These are phyloP conservation scores for Acanthamoeba healyi DNA, from an alignment of 208 protist species.

Conservation along the genomic window DNA sequence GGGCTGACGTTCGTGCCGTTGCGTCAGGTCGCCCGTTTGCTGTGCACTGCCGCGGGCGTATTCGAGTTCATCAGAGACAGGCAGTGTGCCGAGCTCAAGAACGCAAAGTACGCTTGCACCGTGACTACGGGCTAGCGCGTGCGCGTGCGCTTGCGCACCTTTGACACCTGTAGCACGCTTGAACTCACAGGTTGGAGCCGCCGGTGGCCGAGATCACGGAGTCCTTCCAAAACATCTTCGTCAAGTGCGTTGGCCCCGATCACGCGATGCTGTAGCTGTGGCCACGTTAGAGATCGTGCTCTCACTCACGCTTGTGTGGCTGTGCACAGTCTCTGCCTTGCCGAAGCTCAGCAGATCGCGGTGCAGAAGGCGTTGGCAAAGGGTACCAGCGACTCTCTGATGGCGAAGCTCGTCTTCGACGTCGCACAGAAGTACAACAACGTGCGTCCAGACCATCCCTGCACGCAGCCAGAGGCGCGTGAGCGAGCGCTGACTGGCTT, in stretches of 20 bases:
- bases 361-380: conserved; percentile 21
- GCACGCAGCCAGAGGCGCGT: not conserved
- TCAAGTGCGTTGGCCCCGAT: not conserved
- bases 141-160: not conserved
- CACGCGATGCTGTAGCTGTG: too few species aligned
- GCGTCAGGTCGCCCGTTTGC: not conserved
- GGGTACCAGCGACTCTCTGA: conserved; percentile 31
- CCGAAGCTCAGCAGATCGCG: conserved; percentile 45
- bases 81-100: not conserved
- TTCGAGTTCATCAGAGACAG: conserved; percentile 18
- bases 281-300: not conserved
- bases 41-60: conserved; percentile 1
- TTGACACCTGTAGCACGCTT: too few species aligned
- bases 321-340: not conserved
- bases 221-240: not conserved
- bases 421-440: not conserved
- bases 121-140: not conserved
- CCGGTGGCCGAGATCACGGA: conserved; percentile 1
- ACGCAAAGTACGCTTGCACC: not conserved
- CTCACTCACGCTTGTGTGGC: not conserved
- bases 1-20: not conserved
- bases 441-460: not conserved
- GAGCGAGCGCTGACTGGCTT: too few species aligned
- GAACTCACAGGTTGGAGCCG: conserved; percentile 20
- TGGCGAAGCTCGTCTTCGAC: conserved; percentile 21